A percentile compares a stretch with the other conserved stretches of the same genome.
These are phyloP conservation scores for Sporothrix phasma DNA, from an alignment of 2,329 filamentous ascomycete genomes.

Conservation along the genomic window DNA sequence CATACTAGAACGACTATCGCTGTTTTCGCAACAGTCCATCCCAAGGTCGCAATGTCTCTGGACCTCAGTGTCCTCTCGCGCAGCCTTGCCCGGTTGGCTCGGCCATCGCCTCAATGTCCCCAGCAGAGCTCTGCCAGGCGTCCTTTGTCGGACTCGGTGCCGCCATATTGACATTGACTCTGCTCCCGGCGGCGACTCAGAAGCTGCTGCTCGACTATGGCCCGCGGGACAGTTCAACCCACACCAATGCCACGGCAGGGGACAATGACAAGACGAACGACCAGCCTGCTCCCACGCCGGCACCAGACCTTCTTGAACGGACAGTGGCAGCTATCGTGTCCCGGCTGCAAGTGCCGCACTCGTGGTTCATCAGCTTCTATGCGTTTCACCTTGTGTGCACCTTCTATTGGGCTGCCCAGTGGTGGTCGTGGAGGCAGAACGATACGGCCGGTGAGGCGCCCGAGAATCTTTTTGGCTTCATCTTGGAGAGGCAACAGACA, in stretches of 20 bases:
- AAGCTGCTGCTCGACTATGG: slow-evolving; percentile 42
- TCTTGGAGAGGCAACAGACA: background rate
- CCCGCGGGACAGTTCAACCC: slow-evolving; percentile 30
- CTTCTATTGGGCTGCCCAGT: slow-evolving; percentile 61
- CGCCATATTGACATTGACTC: slow-evolving; percentile 33
- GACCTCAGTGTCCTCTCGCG: background rate
- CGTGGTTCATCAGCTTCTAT: slow-evolving; percentile 88
- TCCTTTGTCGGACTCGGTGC: slow-evolving; percentile 37
- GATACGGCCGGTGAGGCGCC: background rate
- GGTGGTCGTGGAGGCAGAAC: slow-evolving; percentile 29
- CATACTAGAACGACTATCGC: background rate
- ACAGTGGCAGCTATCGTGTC: slow-evolving; percentile 4
- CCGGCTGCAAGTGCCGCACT: slow-evolving; percentile 48
- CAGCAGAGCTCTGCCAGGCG: slow-evolving; percentile 33
- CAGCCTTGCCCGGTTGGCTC: background rate
- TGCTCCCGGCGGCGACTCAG: slow-evolving; percentile 35
- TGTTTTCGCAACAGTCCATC: background rate
- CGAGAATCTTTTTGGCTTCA: slow-evolving; percentile 8
- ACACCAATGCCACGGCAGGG: background rate
- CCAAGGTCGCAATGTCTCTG: background rate
- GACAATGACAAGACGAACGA: background rate
- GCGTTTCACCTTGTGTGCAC: slow-evolving; percentile 58
- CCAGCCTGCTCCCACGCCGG: background rate
- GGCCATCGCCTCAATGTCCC: slow-evolving; percentile 12
- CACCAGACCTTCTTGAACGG: slow-evolving; percentile 6